Evolutionary conservation across 2,329 filamentous ascomycete genomes (phyloP), one percentile per base, ranked within the genome.

Genomic region (Cryphonectria parasitica): DNA sequence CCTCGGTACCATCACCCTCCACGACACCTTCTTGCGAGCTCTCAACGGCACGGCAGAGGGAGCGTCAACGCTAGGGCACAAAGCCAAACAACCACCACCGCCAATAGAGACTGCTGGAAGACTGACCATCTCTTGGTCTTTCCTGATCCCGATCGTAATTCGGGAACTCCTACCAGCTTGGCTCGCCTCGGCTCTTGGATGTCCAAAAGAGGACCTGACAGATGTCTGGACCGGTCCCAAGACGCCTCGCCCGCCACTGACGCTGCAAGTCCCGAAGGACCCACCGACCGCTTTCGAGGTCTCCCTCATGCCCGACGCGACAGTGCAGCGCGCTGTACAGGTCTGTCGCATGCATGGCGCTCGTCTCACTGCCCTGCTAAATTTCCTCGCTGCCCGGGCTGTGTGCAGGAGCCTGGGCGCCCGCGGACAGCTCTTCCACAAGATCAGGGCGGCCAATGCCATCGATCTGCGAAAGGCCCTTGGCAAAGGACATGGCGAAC

Each of bases 121-220:
- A 19, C 52, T 54, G n/a, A 54, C 52, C n/a, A 54, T 54, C n/a
- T 54, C 52, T 8, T 54, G 52, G 52, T 54, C 52, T 54, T 54
- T 54, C n/a, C n/a, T 54, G 10, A n/a, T 54, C 25, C 52, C 52
- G 11, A 54, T 54, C 3, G n/a, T 54, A n/a, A 25, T 54, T 13
- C 52, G 52, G 15, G 52, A 54, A 2, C 52, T 54, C 10, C 52
- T 54, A 15, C 52, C 52, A 54, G n/a, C 25, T n/a, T 25, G 52
- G 52, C n/a, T 54, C 3, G 8, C 52, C n/a, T 54, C 52, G n/a
- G 52, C n/a, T 1, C 52, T 54, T 13, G 52, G 52, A 10, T 54
- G 28, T 25, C 25, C 52, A 25, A 25, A 28, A 25, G 52, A 54
- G 52, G 52, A 54, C 52, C 52, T 54, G n/a, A 25, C 52, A 10